These are phyloP conservation scores for Trametopsis cervina DNA, from an alignment of 768 basidiomycete genomes.

Conservation along the genomic window DNA sequence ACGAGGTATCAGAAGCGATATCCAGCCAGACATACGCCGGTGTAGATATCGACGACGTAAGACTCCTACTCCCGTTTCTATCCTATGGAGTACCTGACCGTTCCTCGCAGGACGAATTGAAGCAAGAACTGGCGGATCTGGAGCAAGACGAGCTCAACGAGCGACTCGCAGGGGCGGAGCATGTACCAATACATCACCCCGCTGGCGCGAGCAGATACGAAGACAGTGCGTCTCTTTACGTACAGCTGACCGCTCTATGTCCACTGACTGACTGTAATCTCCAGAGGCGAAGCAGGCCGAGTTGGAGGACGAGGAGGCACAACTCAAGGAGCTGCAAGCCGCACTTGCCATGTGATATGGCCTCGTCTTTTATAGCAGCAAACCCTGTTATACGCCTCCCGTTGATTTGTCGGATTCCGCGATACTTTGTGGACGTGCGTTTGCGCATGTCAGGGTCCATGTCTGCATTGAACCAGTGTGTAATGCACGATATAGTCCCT, in stretches of 20 bases:
- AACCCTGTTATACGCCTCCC: no score
- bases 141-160: slow-evolving; percentile 88
- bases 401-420: no score
- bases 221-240: slow-evolving; percentile 38
- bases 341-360: slow-evolving; percentile 64
- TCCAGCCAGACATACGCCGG: slow-evolving; percentile 59
- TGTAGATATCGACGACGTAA: slow-evolving; percentile 65
- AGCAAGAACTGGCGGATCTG: slow-evolving; percentile 73
- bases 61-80: neutral
- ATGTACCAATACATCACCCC: slow-evolving; percentile 83
- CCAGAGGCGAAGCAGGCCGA: slow-evolving; percentile 36
- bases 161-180: slow-evolving; percentile 78
- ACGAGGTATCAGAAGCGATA: slow-evolving; percentile 87
- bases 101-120: slow-evolving; percentile 64
- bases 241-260: slow-evolving; percentile 4
- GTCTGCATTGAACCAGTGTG: no score
- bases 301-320: slow-evolving; percentile 89
- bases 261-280: slow-evolving; percentile 9
- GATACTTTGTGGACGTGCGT: no score
- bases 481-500: no score
- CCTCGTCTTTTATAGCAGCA: no score
- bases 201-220: slow-evolving; percentile 42
- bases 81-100: no score
- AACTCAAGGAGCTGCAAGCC: slow-evolving; percentile 86
- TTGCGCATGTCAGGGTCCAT: no score